Evolutionary conservation across 1,139 yeast genomes (phyloP), one percentile per base, ranked within the genome.

Genomic region (Sugiyamaella japonica): DNA sequence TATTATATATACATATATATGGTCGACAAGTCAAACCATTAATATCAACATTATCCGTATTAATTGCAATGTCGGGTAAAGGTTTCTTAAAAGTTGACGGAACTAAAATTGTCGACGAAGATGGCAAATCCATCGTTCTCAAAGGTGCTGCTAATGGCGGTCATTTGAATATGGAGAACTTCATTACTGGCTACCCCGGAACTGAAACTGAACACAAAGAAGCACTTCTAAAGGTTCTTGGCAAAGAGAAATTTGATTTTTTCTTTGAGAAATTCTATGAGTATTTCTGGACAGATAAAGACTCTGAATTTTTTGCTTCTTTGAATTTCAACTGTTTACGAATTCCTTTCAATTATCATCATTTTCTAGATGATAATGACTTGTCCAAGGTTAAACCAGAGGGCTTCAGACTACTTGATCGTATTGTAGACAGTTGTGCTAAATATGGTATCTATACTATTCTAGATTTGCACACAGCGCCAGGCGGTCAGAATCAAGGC

Each of bases 101-200:
- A 10, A 74, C 79, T 8, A 76, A 76, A 57, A 76, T 76, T 53
- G 77, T 76, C 48, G 77, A 75, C 59, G 69, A 62, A 29, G 62
- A 65, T 25, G 78, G 70, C 6, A 59, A 62, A 12, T 69, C 72
- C 6, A 68, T 76, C 7, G 73, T 76, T 17, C 72, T 76, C 54
- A 70, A 63, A 73, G 77, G 56, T 68, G 76, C 77, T 43, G 80
- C 78, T 51, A 70, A 70, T 46, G 81, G 81, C 37, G 80, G 81
- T 44, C 78, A 74, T 58, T 69, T 77, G 55, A 77, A 77, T 62
- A 77, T 77, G 80, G 81, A 77, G 61, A 77, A 77, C 63, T 77
- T 77, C 73, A 77, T 77, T 59, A 77, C 79, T 45, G 81, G 81
- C 1, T 77, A 73, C 56, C 78, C 81, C 17, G 80, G 80, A 10